A percentile compares a stretch with the other conserved stretches of the same genome.
Evolutionary conservation across 2,329 filamentous ascomycete genomes (phyloP).

Genomic region (Sporothrix humicola): DNA sequence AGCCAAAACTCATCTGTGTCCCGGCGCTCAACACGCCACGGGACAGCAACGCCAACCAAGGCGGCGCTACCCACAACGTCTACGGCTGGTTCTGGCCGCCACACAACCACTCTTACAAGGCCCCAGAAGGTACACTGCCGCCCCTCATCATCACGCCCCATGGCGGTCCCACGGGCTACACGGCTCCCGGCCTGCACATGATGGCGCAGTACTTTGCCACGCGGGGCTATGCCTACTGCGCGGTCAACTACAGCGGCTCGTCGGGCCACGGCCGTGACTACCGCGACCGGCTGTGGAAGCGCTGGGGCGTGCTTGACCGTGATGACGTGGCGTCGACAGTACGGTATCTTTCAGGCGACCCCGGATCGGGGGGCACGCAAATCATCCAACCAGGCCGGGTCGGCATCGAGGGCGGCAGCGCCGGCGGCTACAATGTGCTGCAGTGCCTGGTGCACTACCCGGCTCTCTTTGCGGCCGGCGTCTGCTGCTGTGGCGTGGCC

Average conservation of each 20-base stretch:
- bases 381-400: slow-evolving; percentile 31
- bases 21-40: slow-evolving; percentile 30
- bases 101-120: slow-evolving; percentile 52
- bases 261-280: slow-evolving; percentile 58
- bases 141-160: slow-evolving; percentile 58
- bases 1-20: slow-evolving; percentile 43
- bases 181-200: slow-evolving; percentile 51
- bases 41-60: background rate
- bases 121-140: slow-evolving; percentile 49
- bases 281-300: slow-evolving; percentile 54
- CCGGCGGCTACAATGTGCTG: slow-evolving; percentile 61
- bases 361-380: slow-evolving; percentile 34
- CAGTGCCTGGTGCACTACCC: slow-evolving; percentile 55
- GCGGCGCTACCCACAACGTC: slow-evolving; percentile 39
- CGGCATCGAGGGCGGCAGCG: slow-evolving; percentile 50
- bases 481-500: slow-evolving; percentile 58
- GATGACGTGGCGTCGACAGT: slow-evolving; percentile 57
- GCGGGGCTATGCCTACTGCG: slow-evolving; percentile 58
- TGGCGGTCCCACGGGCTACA: slow-evolving; percentile 57
- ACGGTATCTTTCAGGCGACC: slow-evolving; percentile 46
- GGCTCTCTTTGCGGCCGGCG: slow-evolving; percentile 54
- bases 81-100: slow-evolving; percentile 58
- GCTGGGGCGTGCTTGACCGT: slow-evolving; percentile 58
- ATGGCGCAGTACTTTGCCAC: slow-evolving; percentile 59
- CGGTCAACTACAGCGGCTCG: slow-evolving; percentile 60